Base-by-base conservation (phyloP, 176 grass and related monocot species). In the Eragrostis curvula region DNA sequence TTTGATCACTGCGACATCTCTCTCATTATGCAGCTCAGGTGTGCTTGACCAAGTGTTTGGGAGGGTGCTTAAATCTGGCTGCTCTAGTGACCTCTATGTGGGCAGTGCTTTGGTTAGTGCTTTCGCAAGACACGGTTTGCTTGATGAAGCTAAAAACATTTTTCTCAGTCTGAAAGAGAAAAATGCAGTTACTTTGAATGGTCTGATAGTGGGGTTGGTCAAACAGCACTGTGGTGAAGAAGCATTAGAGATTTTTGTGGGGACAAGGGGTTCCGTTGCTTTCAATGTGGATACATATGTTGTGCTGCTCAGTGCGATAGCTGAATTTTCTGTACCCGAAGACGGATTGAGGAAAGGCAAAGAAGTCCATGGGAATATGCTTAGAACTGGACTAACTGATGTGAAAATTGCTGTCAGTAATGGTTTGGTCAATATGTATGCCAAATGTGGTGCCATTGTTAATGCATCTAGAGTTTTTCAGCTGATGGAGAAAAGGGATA, bases 141-240 rank as follows among this genome's bases (percentile, higher is more conserved):
- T 89, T 27, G 45, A 96, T 36, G 82, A 77, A 82, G 93, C 93
- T 70, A 91, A 91, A 59, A 78, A 83, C 53, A 87, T 96, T 62
- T 93, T 93, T 82, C 61, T 84, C 20, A 32, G 56, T 70, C 75
- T 93, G 80, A 85, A 96, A 75, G 82, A 88, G 50, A 96, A 66
- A 68, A 96, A 93, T 89, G 85, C 85, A 67, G 83, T 96, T 77
- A 90, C 94, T 12, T 81, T 93, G 62, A 96, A 91, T 84, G 94
- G 94, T 8, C 80, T 96, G 46, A 96, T 93, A 58, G 88, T 85
- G 12, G 90, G 90, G 6, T 86, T 96, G 70, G 67, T 91, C 70
- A 96, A 86, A 78, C 85, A 85, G 78, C 43, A 79, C 72, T 77
- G 75, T 74, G 86, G 90, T 74, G 80, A 91, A 91, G 94, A 86